Evolutionary conservation across 805 yeast genomes (phyloP).

Genomic region (Ascoidea tarda): DNA sequence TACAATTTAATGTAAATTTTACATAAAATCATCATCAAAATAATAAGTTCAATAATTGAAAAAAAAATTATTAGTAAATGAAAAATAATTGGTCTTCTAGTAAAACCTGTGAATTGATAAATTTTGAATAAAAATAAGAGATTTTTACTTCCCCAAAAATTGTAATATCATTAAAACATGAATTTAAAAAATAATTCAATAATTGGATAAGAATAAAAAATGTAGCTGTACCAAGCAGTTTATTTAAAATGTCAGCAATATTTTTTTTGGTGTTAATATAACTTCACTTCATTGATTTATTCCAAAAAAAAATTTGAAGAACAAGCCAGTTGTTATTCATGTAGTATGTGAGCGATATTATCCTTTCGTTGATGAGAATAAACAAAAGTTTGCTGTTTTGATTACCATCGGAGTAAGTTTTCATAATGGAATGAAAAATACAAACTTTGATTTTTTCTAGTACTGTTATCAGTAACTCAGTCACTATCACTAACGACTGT

Average conservation of each 20-base stretch:
- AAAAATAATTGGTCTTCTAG: too few relatives aligned
- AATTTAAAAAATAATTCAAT: too few relatives aligned
- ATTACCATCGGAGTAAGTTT: not conserved
- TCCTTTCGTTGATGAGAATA: not conserved
- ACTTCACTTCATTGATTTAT: too few relatives aligned
- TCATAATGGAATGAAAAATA: not conserved
- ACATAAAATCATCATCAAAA: too few relatives aligned
- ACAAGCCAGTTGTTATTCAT: not conserved
- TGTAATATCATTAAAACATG: too few relatives aligned
- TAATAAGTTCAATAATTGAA: too few relatives aligned
- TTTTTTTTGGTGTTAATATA: not conserved
- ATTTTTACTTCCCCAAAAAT: too few relatives aligned
- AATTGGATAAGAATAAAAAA: not conserved
- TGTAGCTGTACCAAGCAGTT: not conserved
- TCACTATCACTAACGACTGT: not conserved
- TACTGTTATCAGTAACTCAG: not conserved
- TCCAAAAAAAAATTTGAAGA: not conserved
- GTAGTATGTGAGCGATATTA: not conserved
- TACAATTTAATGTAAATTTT: too few relatives aligned
- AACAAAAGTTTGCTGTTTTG: not conserved
- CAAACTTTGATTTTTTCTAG: not conserved
- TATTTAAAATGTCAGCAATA: not conserved
- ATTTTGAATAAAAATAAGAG: too few relatives aligned
- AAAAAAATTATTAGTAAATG: too few relatives aligned
- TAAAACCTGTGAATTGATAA: too few relatives aligned